These are phyloP conservation scores for Helianthus tuberosus DNA, from an alignment of 129 eudicot genomes.

Conservation along the genomic window DNA sequence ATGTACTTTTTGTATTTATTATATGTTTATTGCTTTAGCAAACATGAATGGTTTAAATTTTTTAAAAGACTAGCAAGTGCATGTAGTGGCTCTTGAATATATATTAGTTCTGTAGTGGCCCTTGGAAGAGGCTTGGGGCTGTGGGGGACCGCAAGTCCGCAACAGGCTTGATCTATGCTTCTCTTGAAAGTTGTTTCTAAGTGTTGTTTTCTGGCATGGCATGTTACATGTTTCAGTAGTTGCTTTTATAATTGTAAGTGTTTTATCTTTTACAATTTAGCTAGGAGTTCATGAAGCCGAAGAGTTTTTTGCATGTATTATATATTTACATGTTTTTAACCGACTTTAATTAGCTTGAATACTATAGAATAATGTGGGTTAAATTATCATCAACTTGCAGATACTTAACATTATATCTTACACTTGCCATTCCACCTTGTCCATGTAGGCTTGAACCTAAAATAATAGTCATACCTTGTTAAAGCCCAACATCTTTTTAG, in stretches of 20 bases:
- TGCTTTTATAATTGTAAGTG: neutral
- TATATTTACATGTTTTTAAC: neutral
- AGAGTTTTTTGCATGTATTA: neutral
- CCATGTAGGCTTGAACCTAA: neutral
- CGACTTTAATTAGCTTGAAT: neutral
- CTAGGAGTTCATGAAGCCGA: neutral
- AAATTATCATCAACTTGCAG: neutral
- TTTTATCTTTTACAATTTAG: constrained; percentile 2
- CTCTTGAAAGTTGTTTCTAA: constrained; percentile 22
- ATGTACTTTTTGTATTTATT: too few relatives aligned
- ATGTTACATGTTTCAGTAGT: neutral
- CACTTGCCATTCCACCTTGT: too few relatives aligned
- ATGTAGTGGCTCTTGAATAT: neutral
- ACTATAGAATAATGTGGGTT: neutral
- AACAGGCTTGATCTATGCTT: constrained; percentile 1
- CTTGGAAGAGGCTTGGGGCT: constrained; percentile 25
- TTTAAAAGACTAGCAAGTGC: constrained; percentile 3
- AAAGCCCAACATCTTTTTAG: too few relatives aligned
- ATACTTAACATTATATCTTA: neutral
- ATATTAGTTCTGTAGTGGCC: constrained; percentile 21
- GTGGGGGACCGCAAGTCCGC: constrained; percentile 22
- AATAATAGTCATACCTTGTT: neutral
- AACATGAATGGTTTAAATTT: too few relatives aligned
- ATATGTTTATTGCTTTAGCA: too few relatives aligned
- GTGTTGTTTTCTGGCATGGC: neutral